Base-by-base conservation (phyloP, 208 protist genomes). In the Wallacemonas collosoma region DNA sequence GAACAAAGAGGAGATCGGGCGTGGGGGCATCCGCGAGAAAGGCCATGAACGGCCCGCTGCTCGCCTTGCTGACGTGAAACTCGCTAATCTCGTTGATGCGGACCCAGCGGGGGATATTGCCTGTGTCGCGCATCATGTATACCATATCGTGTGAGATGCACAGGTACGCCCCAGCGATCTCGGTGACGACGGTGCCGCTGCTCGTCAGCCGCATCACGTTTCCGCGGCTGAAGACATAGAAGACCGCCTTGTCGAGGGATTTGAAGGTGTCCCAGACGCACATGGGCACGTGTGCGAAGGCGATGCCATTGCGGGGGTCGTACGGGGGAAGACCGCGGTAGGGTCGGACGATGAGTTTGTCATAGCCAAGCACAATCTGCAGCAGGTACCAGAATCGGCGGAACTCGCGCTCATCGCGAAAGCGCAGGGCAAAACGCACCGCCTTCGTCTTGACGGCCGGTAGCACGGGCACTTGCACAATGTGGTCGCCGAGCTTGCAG, bases 111-210 rank as follows among this genome's bases (percentile, higher is more conserved):
- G 81, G 82, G 38, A 90, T 83, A 79, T 64, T 82, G 55, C 82
- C 85, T 1, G 58, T 79, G 17, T 77, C 71, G 11, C 85, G 85
- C 76, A 87, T 82, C 63, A 81, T 77, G 39, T 81, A 75, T 5
- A 87, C 70, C 43, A 80, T 87, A 70, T 90, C 85, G 70, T 85
- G 74, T 12, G 85, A 85, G 56, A 87, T 67, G 68, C 82, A 87
- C 51, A 90, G 61, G 72, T 84, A 83, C 26, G 61, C 72, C 48
- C 74, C 75, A 1, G 62, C 40, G n/a, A 82, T 17, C 35, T 75
- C 48, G 1, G 68, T 43, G 35, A 41, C 66, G 36, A 83, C 48
- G 57, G 68, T 61, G 14, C 41, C 58, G 12, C 1, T n/a, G 38
- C 38, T 71, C 41, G 57, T 68, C 41, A 73, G 53, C 12, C 74